Evolutionary conservation across 495 filamentous ascomycete genomes (phyloP), one percentile per base, ranked within the genome.

Genomic region (Neurospora pannonica): DNA sequence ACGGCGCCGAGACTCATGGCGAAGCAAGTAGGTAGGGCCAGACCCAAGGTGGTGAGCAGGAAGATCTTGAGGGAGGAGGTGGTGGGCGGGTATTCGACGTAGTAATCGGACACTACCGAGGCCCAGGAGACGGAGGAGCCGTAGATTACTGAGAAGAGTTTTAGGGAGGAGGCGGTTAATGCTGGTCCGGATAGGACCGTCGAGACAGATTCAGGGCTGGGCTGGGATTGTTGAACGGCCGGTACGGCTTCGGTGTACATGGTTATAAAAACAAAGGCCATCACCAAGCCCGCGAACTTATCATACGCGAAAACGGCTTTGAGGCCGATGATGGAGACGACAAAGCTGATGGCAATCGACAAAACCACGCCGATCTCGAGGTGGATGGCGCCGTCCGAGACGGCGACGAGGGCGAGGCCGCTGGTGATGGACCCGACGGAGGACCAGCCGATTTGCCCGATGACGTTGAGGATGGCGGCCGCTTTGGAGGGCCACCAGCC

Each of bases 71-170:
- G 76, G 70, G 84, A 83, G 24, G 83, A 81, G 8, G 86, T 87
- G 31, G 84, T 79, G 70, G 83, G 84, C 0, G 89, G 89, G 75
- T 90, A 90, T 46, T 90, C 85, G 9, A 89, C 88, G 76, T 90
- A 91, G 76, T 88, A 92, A 76, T 91, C 90, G 0, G 85, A 85
- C 0, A 86, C 88, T 60, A 90, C 88, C 6, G 89, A 88, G 34
- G 84, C 85, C 88, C 90, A 89, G 40, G 86, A 88, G 2, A 85
- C 86, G n/a, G 86, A 86, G 5, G 85, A 87, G 28, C 87, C 87
- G 77, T 89, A 91, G 70, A 89, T 80, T 73, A 91, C 84, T 70
- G 86, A 82, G 31, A 90, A 79, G 73, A 90, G 81, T 40, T 79
- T 87, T 39, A 91, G 82, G 24, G 87, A 82, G 17, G 83, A 81